Percentiles rank a stretch among this genome's conserved stretches.
These are phyloP conservation scores for Alloascoidea africana DNA, from an alignment of 805 yeast species.

Conservation along the genomic window DNA sequence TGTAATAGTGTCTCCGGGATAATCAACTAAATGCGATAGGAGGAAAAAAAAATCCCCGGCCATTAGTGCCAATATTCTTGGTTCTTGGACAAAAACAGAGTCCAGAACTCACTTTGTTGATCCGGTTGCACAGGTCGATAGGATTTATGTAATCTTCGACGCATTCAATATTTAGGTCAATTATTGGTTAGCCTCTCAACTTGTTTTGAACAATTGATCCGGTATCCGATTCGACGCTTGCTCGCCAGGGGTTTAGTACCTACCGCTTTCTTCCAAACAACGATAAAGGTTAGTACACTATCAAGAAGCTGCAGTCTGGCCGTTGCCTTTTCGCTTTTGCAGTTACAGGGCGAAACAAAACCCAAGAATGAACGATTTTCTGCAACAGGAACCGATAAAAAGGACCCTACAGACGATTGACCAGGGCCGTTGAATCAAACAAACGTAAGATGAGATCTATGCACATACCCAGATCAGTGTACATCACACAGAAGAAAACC, in stretches of 20 bases:
- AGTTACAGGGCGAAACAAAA: no score
- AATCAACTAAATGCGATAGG: constrained; percentile 26
- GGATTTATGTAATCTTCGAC: constrained; percentile 88
- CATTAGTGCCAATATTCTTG: neutral
- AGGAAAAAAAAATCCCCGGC: no score
- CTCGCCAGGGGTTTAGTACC: constrained; percentile 1
- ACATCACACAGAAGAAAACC: constrained; percentile 91
- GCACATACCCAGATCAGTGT: constrained; percentile 59
- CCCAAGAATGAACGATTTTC: no score
- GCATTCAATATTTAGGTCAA: neutral
- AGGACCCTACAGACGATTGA: no score
- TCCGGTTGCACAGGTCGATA: constrained; percentile 84
- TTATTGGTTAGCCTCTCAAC: no score
- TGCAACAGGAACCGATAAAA: no score
- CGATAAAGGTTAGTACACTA: no score
- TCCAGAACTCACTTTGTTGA: constrained; percentile 37
- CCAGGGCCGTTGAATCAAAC: neutral
- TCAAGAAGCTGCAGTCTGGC: no score
- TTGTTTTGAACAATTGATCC: no score
- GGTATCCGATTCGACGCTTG: no score
- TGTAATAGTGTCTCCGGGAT: constrained; percentile 85
- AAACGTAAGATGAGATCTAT: neutral
- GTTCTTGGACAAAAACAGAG: neutral
- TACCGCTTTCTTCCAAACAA: no score
- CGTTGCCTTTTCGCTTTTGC: no score